Conservation (phyloP, 768 basidiomycete species). For the Boletus coccyginus region DNA sequence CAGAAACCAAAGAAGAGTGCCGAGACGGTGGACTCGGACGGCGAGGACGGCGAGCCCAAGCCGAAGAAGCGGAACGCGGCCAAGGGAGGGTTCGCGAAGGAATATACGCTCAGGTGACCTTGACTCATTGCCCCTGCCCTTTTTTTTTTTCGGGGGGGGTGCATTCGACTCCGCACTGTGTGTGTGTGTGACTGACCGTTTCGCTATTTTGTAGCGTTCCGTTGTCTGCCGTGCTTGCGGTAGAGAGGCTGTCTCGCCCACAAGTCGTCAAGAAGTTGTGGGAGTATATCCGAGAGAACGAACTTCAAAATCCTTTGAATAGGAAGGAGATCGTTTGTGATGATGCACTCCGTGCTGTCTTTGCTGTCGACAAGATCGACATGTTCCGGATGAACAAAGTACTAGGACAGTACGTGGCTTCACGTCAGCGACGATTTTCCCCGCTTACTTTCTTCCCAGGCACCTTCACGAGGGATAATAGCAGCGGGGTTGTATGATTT, state of each 20-base stretch:
- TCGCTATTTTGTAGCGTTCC: constrained; percentile 53
- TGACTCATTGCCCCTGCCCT: background rate
- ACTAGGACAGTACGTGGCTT: constrained; percentile 60
- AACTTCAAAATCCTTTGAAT: constrained; percentile 83
- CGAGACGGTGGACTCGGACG: constrained; percentile 42
- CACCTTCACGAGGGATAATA: constrained; percentile 32
- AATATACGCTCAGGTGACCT: constrained; percentile 65
- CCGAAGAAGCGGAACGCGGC: constrained; percentile 52
- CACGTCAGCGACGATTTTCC: background rate
- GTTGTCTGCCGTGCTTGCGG: constrained; percentile 65
- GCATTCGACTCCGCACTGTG: background rate
- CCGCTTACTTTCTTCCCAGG: constrained; percentile 14
- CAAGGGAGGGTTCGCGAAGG: constrained; percentile 77
- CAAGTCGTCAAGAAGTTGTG: constrained; percentile 90
- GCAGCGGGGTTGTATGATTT: background rate
- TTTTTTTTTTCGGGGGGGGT: background rate
- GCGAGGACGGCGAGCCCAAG: constrained; percentile 41
- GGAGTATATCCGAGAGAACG: constrained; percentile 80
- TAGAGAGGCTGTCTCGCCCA: constrained; percentile 73
- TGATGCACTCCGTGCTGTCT: constrained; percentile 64
- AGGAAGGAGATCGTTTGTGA: constrained; percentile 87
- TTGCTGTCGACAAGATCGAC: constrained; percentile 77
- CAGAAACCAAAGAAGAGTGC: constrained; percentile 52
- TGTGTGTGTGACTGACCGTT: background rate
- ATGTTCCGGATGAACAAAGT: constrained; percentile 98